Evolutionary conservation across 805 yeast genomes (phyloP), one percentile per base, ranked within the genome.

Genomic region (Kuraishia ogatae): DNA sequence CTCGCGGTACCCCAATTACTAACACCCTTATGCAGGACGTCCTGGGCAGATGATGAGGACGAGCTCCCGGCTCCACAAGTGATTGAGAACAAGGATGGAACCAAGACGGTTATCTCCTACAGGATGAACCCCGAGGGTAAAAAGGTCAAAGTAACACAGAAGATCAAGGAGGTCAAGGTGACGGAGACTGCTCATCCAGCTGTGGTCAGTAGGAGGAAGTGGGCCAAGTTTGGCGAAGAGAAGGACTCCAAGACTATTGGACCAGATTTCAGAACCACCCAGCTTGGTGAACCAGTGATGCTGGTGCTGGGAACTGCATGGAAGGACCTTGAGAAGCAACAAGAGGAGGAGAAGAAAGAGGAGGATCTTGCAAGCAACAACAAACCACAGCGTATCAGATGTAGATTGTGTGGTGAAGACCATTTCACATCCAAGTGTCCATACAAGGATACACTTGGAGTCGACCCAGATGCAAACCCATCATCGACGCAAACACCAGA

Each of bases 371-470:
- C 71, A 54, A 77, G 71, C 66, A 73, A 71, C 64, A 72, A 73
- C 68, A 43, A 24, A 20, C 69, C 60, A 71, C 71, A 68, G 74
- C 60, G 67, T 66, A 59, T 60, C 66, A 60, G 67, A 68, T 94
- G 99, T 82, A 89, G 97, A 81, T 75, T 80, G 55, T 94, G 99
- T 86, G 88, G 87, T 58, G 97, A 97, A 67, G 87, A 83, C 62
- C 99, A 94, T 79, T 89, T 85, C 81, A 88, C 97, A 48, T 76
- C 90, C 70, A 85, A 87, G 75, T 94, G 99, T 87, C 99, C 99
- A 60, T 90, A 83, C 81, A 92, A 88, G 76, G 96, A 87, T 64
- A 87, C 94, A 46, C 77, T 93, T 69, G 89, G 85, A 39, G 76
- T 78, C 26, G 77, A 75, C 43, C 71, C 74, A 39, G 65, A 65